Base-by-base conservation (phyloP, 2,329 filamentous ascomycete species). In the Metarhizium guizhouense region DNA sequence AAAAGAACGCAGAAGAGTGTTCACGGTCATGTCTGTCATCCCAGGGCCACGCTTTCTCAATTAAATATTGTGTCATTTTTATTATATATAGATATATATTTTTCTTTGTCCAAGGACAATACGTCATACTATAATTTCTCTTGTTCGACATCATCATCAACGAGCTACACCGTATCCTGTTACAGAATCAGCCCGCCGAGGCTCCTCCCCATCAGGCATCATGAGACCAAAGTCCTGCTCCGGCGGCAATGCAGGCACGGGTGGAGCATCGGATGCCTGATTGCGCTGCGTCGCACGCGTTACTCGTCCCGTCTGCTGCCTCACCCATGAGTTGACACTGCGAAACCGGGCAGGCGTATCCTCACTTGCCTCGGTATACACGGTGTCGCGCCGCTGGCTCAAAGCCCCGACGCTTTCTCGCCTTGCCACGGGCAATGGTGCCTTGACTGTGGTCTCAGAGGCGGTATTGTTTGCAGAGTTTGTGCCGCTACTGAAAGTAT, bases 271-370 rank as follows among this genome's bases (percentile, higher is more conserved):
- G 11, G 47, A 42, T 7, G 47, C 49, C 43, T 62, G 63, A 55
- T 61, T 58, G 45, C 70, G 72, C 55, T 74, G 71, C 61, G 75
- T 71, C 2, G 74, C 76, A 30, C 76, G 72, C 62, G 75, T 76
- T 34, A 83, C 66, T 3, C 81, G 75, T 2, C 77, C 77, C 8
- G 77, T 78, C 66, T 87, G 84, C 64, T 87, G 82, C 60, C 78
- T 77, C 2, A 87, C 83, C 84, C 84, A 87, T 34, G 81, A 84
- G 55, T 74, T 76, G 55, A 87, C 74, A 6, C 74, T 77, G 40
- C 81, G 76, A 65, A 85, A 86, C 4, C 78, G 76, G 14, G 80
- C 73, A 5, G 80, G 76, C 48, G 69, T 66, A 58, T 84, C 81
- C 38, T 83, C 76, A 52, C 78, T 82, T 4, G 74, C 72, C 52